These are phyloP conservation scores for Gastrolobium villosum DNA, from an alignment of 306 rosid genomes.

Conservation along the genomic window DNA sequence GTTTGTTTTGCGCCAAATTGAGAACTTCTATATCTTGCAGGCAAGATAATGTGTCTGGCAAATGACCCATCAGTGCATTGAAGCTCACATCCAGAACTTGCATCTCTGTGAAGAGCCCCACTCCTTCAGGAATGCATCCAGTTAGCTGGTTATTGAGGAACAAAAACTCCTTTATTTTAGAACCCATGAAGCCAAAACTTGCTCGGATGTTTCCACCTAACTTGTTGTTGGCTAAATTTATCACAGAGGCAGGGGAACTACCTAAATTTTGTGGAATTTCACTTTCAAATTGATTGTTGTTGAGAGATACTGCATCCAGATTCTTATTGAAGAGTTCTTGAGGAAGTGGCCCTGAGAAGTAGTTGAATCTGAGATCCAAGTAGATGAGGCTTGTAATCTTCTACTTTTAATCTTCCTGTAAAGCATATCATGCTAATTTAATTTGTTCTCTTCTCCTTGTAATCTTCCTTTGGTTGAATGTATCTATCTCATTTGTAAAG, in stretches of 20 bases:
- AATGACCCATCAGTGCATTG: slow-evolving; percentile 74
- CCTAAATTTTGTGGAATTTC: slow-evolving; percentile 74
- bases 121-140: slow-evolving; percentile 82
- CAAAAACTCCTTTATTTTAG: slow-evolving; percentile 67
- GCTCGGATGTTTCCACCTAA: slow-evolving; percentile 66
- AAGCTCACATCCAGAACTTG: slow-evolving; percentile 78
- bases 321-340: slow-evolving; percentile 61
- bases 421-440: too few species aligned
- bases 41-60: slow-evolving; percentile 81
- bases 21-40: slow-evolving; percentile 69
- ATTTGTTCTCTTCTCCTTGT: too few species aligned
- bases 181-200: slow-evolving; percentile 70
- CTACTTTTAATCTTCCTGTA: too few species aligned
- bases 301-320: slow-evolving; percentile 77
- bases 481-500: too few species aligned
- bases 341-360: slow-evolving; percentile 69
- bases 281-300: slow-evolving; percentile 74
- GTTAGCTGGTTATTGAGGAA: slow-evolving; percentile 73
- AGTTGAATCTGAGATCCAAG: slow-evolving; percentile 79
- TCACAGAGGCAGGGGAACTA: slow-evolving; percentile 79
- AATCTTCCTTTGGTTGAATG: too few species aligned
- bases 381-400: slow-evolving; percentile 57
- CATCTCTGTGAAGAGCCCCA: slow-evolving; percentile 74
- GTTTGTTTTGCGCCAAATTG: slow-evolving; percentile 72
- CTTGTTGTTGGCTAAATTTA: slow-evolving; percentile 74